These are phyloP conservation scores for Agastache rugosa DNA, from an alignment of 257 asterid species.

Conservation along the genomic window DNA sequence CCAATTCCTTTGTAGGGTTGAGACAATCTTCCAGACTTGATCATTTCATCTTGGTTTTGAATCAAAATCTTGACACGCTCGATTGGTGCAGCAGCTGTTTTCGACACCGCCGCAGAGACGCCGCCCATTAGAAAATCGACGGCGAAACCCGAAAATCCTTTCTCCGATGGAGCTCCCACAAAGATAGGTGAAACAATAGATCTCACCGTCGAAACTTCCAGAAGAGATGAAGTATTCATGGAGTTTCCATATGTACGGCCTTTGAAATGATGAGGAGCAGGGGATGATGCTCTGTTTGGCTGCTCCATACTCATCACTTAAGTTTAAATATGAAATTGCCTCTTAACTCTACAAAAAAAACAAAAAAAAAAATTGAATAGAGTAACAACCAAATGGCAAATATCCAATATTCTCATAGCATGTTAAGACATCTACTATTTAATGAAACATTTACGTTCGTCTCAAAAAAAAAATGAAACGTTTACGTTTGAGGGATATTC, in stretches of 20 bases:
- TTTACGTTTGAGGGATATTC: too few species aligned
- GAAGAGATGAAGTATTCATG: not conserved
- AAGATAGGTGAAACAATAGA: constrained; percentile 35
- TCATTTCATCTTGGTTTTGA: constrained; percentile 52
- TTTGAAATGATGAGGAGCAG: constrained; percentile 8
- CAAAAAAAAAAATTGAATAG: too few species aligned
- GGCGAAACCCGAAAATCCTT: constrained; percentile 44
- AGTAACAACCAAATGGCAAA: too few species aligned
- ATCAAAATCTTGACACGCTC: constrained; percentile 52
- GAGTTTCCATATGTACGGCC: not conserved
- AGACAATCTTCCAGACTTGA: constrained; percentile 48
- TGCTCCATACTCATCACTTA: constrained; percentile 29
- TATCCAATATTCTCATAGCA: too few species aligned
- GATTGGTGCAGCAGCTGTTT: constrained; percentile 54
- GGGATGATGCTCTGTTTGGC: constrained; percentile 19
- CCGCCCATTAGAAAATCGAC: constrained; percentile 60
- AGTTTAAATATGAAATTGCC: not conserved
- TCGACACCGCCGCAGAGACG: constrained; percentile 52
- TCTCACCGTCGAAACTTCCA: too few species aligned
- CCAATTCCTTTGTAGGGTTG: constrained; percentile 48
- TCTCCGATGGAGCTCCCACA: constrained; percentile 43
- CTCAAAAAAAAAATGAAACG: too few species aligned
- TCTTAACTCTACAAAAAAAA: not conserved
- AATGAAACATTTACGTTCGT: too few species aligned
- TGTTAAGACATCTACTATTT: too few species aligned